Evolutionary conservation across 2,329 filamentous ascomycete genomes (phyloP).

Genomic region (Xylariales sp.): DNA sequence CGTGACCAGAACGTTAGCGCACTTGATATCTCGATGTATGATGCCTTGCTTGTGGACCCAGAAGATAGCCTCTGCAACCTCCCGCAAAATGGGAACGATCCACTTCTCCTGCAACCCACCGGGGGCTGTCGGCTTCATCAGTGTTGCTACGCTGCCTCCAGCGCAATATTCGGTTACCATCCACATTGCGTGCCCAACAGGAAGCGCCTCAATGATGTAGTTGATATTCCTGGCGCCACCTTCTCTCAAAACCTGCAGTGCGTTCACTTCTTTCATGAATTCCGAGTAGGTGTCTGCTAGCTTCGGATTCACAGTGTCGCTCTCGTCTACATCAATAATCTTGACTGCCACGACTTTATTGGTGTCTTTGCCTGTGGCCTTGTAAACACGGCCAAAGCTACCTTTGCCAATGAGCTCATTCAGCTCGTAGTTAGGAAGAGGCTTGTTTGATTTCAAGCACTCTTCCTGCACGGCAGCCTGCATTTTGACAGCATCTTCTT

Average conservation of each 20-base stretch:
- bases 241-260: slow-evolving; percentile 69
- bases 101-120: slow-evolving; percentile 66
- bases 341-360: slow-evolving; percentile 67
- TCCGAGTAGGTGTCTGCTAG: slow-evolving; percentile 65
- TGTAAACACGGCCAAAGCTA: slow-evolving; percentile 71
- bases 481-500: slow-evolving; percentile 69
- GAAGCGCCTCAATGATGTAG: slow-evolving; percentile 72
- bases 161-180: slow-evolving; percentile 85
- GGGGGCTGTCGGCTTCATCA: slow-evolving; percentile 63
- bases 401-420: slow-evolving; percentile 72
- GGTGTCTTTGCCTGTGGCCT: slow-evolving; percentile 44
- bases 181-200: slow-evolving; percentile 78
- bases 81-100: slow-evolving; percentile 63
- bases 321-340: slow-evolving; percentile 79
- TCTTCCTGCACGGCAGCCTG: slow-evolving; percentile 59
- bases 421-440: slow-evolving; percentile 63
- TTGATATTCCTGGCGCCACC: slow-evolving; percentile 77
- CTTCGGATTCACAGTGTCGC: slow-evolving; percentile 63
- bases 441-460: slow-evolving; percentile 54
- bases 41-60: slow-evolving; percentile 67
- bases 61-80: slow-evolving; percentile 60
- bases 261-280: slow-evolving; percentile 63
- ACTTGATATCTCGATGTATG: slow-evolving; percentile 69
- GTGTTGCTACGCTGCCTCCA: slow-evolving; percentile 74
- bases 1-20: slow-evolving; percentile 75